Conservation (phyloP, 225 moss, liverwort and hornwort species). For the Climacium dendroides region DNA sequence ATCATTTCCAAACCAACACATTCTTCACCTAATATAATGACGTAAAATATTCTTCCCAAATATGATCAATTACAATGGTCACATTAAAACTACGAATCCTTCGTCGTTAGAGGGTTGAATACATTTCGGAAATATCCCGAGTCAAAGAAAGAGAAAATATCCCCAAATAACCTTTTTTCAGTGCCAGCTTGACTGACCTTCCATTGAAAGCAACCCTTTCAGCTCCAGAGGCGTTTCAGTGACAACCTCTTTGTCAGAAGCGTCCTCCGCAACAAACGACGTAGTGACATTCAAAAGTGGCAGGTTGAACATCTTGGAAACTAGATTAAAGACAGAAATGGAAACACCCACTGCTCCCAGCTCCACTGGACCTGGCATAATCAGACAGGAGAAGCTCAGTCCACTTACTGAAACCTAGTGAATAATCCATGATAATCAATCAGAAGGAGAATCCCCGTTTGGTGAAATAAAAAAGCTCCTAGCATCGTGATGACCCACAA, state of each 20-base stretch:
- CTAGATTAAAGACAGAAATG: conserved; percentile 76
- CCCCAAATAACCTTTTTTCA: not conserved
- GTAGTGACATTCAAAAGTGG: conserved; percentile 91
- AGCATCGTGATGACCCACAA: not conserved
- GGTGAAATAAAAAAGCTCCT: not conserved
- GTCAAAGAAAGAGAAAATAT: not conserved
- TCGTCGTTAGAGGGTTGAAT: not conserved
- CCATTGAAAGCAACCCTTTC: conserved; percentile 4
- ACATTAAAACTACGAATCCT: not conserved
- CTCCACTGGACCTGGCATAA: conserved; percentile 66
- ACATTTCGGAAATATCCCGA: not conserved
- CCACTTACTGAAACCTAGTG: not conserved
- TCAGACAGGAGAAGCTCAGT: not conserved
- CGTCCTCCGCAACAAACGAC: conserved; percentile 93
- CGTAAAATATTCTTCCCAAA: no score
- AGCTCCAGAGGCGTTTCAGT: conserved; percentile 9
- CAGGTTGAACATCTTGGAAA: conserved; percentile 95
- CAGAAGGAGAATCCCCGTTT: not conserved
- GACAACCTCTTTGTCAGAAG: conserved; percentile 29
- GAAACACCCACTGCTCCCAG: conserved; percentile 94
- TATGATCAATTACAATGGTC: not conserved
- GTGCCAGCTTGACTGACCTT: conserved; percentile 6
- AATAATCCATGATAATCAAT: not conserved
- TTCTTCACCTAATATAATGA: not conserved
- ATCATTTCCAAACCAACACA: not conserved